phyloP scores from a whole-genome alignment of 495 filamentous ascomycete species.

The Penicillium lividum region DNA sequence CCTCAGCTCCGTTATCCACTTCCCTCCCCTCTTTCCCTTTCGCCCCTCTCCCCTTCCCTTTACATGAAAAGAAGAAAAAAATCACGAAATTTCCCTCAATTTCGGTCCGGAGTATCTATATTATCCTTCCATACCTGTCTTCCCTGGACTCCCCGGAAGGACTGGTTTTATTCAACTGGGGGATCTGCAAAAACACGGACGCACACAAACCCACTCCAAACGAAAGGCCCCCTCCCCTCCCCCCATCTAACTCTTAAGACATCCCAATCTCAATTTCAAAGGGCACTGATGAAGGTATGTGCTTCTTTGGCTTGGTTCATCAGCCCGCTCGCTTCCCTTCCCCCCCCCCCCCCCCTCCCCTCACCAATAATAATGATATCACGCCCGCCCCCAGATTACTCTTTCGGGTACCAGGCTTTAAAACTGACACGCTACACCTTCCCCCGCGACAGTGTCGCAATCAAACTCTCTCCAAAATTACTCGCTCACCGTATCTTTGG shows the following conservation, averaged over 20 bases:
- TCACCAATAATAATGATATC: constrained; percentile 29
- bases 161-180: constrained; percentile 6
- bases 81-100: background rate
- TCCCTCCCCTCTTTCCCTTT: constrained; percentile 19
- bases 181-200: constrained; percentile 27
- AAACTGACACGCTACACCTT: background rate
- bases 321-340: constrained; percentile 6
- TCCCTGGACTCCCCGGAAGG: constrained; percentile 4
- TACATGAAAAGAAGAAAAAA: background rate
- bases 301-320: constrained; percentile 1
- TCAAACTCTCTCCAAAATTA: constrained; percentile 19
- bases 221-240: constrained; percentile 9
- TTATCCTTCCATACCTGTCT: constrained; percentile 1
- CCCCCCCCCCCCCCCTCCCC: constrained; percentile 15
- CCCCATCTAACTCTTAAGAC: constrained; percentile 4
- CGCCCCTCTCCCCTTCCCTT: constrained; percentile 14
- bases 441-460: constrained; percentile 7
- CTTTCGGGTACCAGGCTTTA: constrained; percentile 7
- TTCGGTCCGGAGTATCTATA: background rate
- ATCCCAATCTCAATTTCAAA: constrained; percentile 23
- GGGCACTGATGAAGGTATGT: constrained; percentile 37
- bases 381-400: constrained; percentile 15
- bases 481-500: constrained; percentile 21
- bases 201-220: constrained; percentile 23
- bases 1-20: constrained; percentile 27